phyloP scores from a whole-genome alignment of 2,329 filamentous ascomycete genomes.

The Stachybotrys echinatus region DNA sequence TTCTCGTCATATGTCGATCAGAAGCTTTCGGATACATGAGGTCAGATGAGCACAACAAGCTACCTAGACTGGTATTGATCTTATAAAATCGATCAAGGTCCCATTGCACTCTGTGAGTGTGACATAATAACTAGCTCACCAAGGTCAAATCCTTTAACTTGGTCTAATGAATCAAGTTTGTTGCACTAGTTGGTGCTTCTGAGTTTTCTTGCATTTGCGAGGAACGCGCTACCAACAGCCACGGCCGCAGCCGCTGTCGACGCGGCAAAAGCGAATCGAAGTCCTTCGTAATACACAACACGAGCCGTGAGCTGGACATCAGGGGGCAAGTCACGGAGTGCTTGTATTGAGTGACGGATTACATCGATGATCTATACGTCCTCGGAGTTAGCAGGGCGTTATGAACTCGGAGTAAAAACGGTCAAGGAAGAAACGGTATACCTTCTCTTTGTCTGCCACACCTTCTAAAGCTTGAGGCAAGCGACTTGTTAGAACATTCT shows the following conservation, averaged over 20 bases:
- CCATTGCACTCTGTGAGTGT: too few relatives aligned
- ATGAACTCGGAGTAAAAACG: neutral
- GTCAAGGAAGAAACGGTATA: constrained; percentile 27
- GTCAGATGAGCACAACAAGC: too few relatives aligned
- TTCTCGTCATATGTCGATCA: too few relatives aligned
- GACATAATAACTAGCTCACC: too few relatives aligned
- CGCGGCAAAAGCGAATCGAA: constrained; percentile 49
- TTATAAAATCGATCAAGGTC: too few relatives aligned
- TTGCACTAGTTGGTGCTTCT: constrained; percentile 19
- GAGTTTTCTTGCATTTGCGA: constrained; percentile 22
- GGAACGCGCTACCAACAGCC: constrained; percentile 27
- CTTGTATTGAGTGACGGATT: constrained; percentile 56
- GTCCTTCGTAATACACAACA: constrained; percentile 54
- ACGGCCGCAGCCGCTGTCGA: constrained; percentile 47
- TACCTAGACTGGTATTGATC: too few relatives aligned
- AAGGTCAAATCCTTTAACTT: too few relatives aligned
- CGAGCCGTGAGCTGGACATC: constrained; percentile 52
- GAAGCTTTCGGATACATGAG: too few relatives aligned
- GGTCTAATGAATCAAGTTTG: too few relatives aligned
- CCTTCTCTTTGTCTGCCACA: constrained; percentile 53
- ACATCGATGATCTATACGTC: constrained; percentile 58
- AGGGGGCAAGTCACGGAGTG: constrained; percentile 46
- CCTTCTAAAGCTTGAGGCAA: constrained; percentile 48
- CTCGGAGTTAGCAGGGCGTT: too few relatives aligned
- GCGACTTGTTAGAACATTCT: constrained; percentile 52